Base-by-base conservation (phyloP, 2,329 filamentous ascomycete species). In the Fusarium tupiense region DNA sequence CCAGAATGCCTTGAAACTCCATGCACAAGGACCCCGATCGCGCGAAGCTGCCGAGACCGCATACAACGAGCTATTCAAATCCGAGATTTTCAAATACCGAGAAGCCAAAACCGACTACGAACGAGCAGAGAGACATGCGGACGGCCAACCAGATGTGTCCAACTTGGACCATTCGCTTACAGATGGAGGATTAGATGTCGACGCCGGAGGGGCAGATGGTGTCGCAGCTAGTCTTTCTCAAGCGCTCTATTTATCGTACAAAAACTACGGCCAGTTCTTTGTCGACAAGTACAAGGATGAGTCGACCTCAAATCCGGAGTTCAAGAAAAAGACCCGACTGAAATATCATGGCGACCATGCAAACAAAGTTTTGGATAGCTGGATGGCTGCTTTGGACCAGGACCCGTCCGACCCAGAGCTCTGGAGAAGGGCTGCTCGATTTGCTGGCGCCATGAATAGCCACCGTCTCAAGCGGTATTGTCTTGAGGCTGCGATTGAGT, bases 41-140 rank as follows among this genome's bases (percentile, higher is more conserved):
- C 96, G 94, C 81, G 84, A 90, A 54, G 91, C 94, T 79, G 96
- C 97, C 26, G 88, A 89, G 49, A 89, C 91, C 59, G 96, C 96
- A 52, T 99, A 99, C 84, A 87, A 92, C 54, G 90, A 90, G 43
- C 90, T 99, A 4, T 97, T 99, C 82, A 86, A 92, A 61, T 98
- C 95, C 33, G 96, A 98, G 64, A 96, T 99, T 67, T 98, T 98
- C 85, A 92, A 91, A 79, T 98, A 96, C 80, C 93, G 93, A 59
- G 96, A 98, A 81, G 94, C 93, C 8, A 86, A 91, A 47, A 95
- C 94, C 60, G 95, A 98, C 76, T 97, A 95, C 79, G 91, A 93
- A 74, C 91, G 94, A 75, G 88, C 92, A 64, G 91, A 91, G 72
- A 82, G 84, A 73, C 85, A 89, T 40, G 86, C 87, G 19, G 86